phyloP scores from a whole-genome alignment of 2,329 filamentous ascomycete genomes.

The Nothomitra cinnamomea region DNA sequence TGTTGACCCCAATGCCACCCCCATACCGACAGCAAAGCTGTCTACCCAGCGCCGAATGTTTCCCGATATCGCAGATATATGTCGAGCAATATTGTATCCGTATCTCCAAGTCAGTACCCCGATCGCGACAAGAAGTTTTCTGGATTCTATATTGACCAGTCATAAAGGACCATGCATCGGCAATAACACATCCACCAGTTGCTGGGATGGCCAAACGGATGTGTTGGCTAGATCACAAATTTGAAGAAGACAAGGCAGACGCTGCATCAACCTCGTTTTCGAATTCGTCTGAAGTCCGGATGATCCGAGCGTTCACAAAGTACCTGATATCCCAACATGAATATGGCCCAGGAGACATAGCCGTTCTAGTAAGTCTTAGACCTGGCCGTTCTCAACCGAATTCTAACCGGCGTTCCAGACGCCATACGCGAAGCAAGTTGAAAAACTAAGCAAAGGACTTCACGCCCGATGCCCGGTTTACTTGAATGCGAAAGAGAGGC shows the following conservation, averaged over 20 bases:
- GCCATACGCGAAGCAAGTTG: conserved; percentile 18
- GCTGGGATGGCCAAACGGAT: conserved; percentile 14
- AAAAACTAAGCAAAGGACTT: conserved; percentile 12
- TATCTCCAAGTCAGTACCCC: conserved; percentile 12
- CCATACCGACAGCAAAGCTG: conserved; percentile 14
- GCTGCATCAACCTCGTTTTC: neutral
- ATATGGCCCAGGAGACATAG: conserved; percentile 17
- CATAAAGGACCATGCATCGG: conserved; percentile 8
- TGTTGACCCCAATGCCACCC: conserved; percentile 6
- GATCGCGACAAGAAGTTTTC: neutral
- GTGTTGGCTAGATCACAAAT: conserved; percentile 18
- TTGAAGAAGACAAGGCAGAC: conserved; percentile 12
- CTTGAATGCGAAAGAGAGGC: conserved; percentile 16
- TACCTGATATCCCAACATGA: conserved; percentile 15
- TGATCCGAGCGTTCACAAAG: conserved; percentile 13
- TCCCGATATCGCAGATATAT: conserved; percentile 16
- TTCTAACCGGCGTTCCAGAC: conserved; percentile 9
- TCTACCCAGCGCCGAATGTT: conserved; percentile 18
- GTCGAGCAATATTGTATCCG: conserved; percentile 16
- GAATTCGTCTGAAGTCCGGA: neutral
- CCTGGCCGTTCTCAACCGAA: neutral
- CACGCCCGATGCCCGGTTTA: conserved; percentile 14
- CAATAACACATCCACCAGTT: conserved; percentile 7
- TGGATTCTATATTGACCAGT: neutral
- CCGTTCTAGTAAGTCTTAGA: conserved; percentile 12